Percentiles rank a stretch among this genome's conserved stretches.
Evolutionary conservation across 768 basidiomycete species (phyloP).

Genomic region (Phaeotremella skinneri): DNA sequence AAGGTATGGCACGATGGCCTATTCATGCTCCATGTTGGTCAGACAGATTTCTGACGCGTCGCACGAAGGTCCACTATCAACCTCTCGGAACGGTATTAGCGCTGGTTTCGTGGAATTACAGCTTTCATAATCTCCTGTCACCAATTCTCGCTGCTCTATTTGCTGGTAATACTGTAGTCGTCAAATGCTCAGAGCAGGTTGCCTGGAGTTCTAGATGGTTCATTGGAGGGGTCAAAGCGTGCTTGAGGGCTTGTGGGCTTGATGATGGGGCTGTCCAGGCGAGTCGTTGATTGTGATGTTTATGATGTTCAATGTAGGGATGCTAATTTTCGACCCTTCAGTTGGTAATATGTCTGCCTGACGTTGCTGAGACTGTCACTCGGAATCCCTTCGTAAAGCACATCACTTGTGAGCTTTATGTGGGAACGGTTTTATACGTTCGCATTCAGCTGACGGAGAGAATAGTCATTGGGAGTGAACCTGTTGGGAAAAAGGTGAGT

Average conservation of each 20-base stretch:
- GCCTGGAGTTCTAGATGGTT: conserved; percentile 80
- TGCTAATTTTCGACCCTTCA: conserved; percentile 35
- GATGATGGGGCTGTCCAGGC: conserved; percentile 84
- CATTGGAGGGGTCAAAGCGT: conserved; percentile 70
- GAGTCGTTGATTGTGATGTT: too few species aligned
- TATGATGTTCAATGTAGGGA: neutral
- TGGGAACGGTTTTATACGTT: neutral
- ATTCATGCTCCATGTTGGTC: too few species aligned
- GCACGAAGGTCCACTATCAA: conserved; percentile 62
- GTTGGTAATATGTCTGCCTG: conserved; percentile 84
- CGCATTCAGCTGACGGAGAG: conserved; percentile 2
- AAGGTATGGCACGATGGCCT: conserved; percentile 33
- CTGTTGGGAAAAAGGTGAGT: conserved; percentile 54
- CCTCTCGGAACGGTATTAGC: conserved; percentile 89
- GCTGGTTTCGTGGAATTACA: conserved; percentile 73
- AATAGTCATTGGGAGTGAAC: conserved; percentile 52
- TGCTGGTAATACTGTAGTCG: conserved; percentile 80
- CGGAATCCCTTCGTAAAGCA: conserved; percentile 76
- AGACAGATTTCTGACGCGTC: too few species aligned
- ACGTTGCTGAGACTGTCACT: conserved; percentile 78
- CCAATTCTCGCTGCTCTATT: conserved; percentile 89
- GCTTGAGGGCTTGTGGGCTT: conserved; percentile 77
- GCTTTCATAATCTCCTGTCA: conserved; percentile 85
- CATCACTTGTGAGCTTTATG: conserved; percentile 61
- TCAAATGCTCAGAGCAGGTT: conserved; percentile 70